phyloP scores from a whole-genome alignment of 257 asterid species.

The Anisodus tanguticus region DNA sequence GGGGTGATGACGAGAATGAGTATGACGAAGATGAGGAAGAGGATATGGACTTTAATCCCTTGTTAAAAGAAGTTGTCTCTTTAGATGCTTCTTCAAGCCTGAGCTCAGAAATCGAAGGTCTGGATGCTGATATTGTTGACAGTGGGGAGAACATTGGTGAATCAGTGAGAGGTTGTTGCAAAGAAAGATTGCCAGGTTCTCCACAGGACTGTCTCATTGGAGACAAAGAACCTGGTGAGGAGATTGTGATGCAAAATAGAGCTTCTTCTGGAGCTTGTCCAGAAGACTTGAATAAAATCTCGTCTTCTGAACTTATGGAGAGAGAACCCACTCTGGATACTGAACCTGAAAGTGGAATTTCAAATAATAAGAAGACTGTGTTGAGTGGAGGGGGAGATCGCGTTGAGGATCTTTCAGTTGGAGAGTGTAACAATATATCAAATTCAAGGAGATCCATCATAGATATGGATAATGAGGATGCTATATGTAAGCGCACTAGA shows the following conservation, averaged over 20 bases:
- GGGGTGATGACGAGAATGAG: constrained; percentile 39
- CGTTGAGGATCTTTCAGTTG: constrained; percentile 32
- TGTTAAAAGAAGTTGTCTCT: constrained; percentile 63
- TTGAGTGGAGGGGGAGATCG: constrained; percentile 38
- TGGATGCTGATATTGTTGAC: constrained; percentile 70
- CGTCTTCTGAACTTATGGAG: constrained; percentile 31
- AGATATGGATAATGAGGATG: constrained; percentile 69
- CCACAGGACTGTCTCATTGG: constrained; percentile 46
- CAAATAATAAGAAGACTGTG: constrained; percentile 45
- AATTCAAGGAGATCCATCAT: constrained; percentile 43
- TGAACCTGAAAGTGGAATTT: constrained; percentile 47
- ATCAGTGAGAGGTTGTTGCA: constrained; percentile 35
- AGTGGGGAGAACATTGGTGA: constrained; percentile 48
- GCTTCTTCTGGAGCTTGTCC: constrained; percentile 45
- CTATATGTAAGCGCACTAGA: constrained; percentile 93
- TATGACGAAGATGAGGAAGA: constrained; percentile 74
- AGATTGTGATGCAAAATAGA: constrained; percentile 51
- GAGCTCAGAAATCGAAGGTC: constrained; percentile 86
- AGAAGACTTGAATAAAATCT: constrained; percentile 30
- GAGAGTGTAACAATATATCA: constrained; percentile 39
- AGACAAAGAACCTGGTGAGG: constrained; percentile 62
- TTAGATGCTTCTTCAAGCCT: constrained; percentile 86
- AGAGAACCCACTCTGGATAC: constrained; percentile 39
- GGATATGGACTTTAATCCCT: constrained; percentile 89
- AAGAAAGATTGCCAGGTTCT: constrained; percentile 33